Evolutionary conservation across 2,329 filamentous ascomycete genomes (phyloP), one percentile per base, ranked within the genome.

Genomic region (Biscogniauxia mediterranea): DNA sequence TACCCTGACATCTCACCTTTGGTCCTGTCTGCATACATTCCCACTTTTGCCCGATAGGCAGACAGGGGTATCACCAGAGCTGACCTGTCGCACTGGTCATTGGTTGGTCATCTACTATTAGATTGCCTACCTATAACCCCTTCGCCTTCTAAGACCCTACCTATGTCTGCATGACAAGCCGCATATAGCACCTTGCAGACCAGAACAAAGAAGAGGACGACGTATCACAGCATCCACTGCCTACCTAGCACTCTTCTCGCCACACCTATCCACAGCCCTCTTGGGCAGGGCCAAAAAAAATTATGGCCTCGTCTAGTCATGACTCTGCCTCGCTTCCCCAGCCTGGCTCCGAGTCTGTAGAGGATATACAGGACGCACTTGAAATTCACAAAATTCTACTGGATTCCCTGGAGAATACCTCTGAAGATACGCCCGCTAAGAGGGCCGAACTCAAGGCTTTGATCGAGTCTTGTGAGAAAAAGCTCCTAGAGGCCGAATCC

Each of bases 311-410:
- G 38, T 50, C 56, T 52, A 54, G 49, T 42, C 23, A 21, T 17
- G 15, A 21, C 15, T 42, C 49, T 19, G 42, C 56, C 32, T 54
- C 20, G 4, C 13, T 51, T 5, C 11, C 23, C 46, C 52, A 38
- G 59, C 46, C 23, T 50, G 61, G 42, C 26, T n/a, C 52, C 50
- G 55, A 54, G 17, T 19, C 38, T 20, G 52, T 25, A 23, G 38
- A 55, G 50, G 61, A 64, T 4, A 25, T 66, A 13, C 7, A 32
- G 4, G 56, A 59, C 13, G 58, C 62, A 20, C 46, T 64, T 23
- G 20, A 53, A 5, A 8, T 66, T 15, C 55, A 62, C 28, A 23
- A 61, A 46, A 61, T 61, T 25, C 32, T 62, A 4, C 61, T 64
- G 15, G 54, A 55, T 20, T 64, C 63, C 7, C 54, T 64, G 17